Evolutionary conservation across 768 basidiomycete species (phyloP), one percentile per base, ranked within the genome.

Genomic region (Amanita pallidorosea): DNA sequence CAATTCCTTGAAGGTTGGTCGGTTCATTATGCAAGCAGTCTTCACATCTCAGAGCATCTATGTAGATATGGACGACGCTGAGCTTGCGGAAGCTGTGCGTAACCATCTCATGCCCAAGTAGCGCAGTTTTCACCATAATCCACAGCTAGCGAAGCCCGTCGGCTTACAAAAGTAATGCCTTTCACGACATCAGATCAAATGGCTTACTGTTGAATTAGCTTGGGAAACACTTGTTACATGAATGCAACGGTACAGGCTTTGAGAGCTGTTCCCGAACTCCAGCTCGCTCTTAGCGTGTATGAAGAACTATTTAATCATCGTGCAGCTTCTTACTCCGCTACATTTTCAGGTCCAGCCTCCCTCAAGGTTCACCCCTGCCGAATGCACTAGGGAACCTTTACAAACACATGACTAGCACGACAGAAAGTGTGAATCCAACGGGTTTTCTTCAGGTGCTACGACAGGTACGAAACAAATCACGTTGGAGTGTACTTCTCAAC

Each of bases 181-280:
- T 20, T 31, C 13, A 52, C 13, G 27, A 25, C 31, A 5, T 7
- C 6, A 17, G 7, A 22, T 34, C 25, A 45, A 47, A 36, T 42
- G 13, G 51, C 46, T 27, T n/a, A 54, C 42, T 13, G 18, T 23
- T 42, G 8, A 36, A 45, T 51, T 55, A 81, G 79, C 60, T 70
- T 94, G 34, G 93, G 95, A 33, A 97, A 97, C 62, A 97, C 94
- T 0, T 97, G 95, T 61, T 99, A 99, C 68, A 91, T 97, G 85
- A 98, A 95, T 62, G 82, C 96, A 1, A 91, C 89, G 2, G 72
- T 98, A 1, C 96, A 99, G 70, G 84, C 88, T n/a, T 76, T 99
- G 55, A 86, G 91, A 20, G 82, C 88, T 3, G 85, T 99, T 45
- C 93, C 94, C 2, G 92, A 96, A 58, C 76, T 99, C 4, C 84